Conservation (phyloP, 768 basidiomycete species). For the Boletus subparvulus region DNA sequence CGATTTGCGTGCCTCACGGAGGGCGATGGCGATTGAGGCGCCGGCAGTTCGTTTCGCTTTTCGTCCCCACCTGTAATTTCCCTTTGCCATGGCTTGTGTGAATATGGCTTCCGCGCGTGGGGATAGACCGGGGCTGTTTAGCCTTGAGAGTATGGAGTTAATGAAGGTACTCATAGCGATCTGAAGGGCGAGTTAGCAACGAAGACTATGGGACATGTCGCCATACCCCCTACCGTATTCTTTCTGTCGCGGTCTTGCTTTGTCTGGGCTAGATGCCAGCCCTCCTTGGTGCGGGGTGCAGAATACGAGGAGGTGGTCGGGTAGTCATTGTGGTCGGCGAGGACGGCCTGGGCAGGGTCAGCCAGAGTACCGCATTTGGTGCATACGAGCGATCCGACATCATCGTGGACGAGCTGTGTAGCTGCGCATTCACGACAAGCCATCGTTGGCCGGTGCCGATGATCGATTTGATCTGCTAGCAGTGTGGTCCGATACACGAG, state of each 20-base stretch:
- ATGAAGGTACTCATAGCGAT: constrained; percentile 65
- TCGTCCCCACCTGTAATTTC: constrained; percentile 69
- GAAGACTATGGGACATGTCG: constrained; percentile 10
- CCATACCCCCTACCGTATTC: constrained; percentile 50
- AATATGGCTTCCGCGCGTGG: constrained; percentile 69
- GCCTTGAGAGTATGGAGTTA: constrained; percentile 53
- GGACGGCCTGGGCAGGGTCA: constrained; percentile 60
- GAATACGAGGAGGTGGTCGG: constrained; percentile 39
- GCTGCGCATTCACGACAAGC: constrained; percentile 56
- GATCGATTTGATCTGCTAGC: too few relatives aligned
- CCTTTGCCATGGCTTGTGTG: constrained; percentile 60
- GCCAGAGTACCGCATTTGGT: constrained; percentile 68
- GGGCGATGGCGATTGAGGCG: constrained; percentile 64
- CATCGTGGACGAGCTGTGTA: constrained; percentile 53
- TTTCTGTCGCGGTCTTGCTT: constrained; percentile 63
- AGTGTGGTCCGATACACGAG: too few relatives aligned
- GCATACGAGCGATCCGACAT: constrained; percentile 62
- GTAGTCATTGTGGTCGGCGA: constrained; percentile 47
- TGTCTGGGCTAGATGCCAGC: constrained; percentile 63
- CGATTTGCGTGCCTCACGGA: constrained; percentile 68
- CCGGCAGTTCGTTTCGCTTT: constrained; percentile 69
- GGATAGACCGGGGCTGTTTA: constrained; percentile 59
- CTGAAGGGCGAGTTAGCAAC: constrained; percentile 37
- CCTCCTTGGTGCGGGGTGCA: constrained; percentile 47
- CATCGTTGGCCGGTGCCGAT: constrained; percentile 6